Base-by-base conservation (phyloP, 371 early-diverging fungal genomes). In the Smittium culicis region DNA sequence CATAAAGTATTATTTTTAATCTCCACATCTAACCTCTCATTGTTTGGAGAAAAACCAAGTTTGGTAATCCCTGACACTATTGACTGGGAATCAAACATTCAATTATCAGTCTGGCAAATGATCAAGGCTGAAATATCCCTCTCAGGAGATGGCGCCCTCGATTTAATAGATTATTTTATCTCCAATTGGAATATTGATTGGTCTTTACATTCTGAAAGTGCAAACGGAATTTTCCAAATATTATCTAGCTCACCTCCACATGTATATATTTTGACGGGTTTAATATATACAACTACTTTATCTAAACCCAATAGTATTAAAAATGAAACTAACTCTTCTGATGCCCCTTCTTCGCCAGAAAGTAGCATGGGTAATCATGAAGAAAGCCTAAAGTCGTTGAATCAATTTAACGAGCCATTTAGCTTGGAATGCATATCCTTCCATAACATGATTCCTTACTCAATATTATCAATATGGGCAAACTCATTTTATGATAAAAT, bases 71-170 rank as follows among this genome's bases (percentile, higher is more conserved):
- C 65, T 0, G 34, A 29, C 2, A 67, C 71, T 2, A 66, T 76
- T 29, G 74, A 77, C 24, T 45, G 69, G 60, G 77, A 73, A 27
- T 68, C 74, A 16, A 75, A 71, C 34, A 75, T 74, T 66, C 77
- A 76, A 45, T 69, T 77, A 54, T 74, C 72, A 33, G 29, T 75
- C 55, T 77, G 77, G 77, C 77, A 77, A 66, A 31, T 77, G 56
- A 35, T 76, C 1, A 66, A 28, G 1, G 69, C 70, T 0, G 77
- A 77, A 35, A 17, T 73, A 2, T 28, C 55, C 1, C 75, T 66
- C 1, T 68, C 68, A 30, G 3, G 63, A 32, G 5, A 32, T 63
- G 63, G 35, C 5, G 28, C 60, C 16, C 11, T 59, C 60, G 60
- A 59, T 27, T 32, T 29, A 59, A 16, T 29, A n/a, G 31, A 59